These are phyloP conservation scores for Irpex sp. DNA, from an alignment of 1,284 basidiomycete genomes.

Conservation along the genomic window DNA sequence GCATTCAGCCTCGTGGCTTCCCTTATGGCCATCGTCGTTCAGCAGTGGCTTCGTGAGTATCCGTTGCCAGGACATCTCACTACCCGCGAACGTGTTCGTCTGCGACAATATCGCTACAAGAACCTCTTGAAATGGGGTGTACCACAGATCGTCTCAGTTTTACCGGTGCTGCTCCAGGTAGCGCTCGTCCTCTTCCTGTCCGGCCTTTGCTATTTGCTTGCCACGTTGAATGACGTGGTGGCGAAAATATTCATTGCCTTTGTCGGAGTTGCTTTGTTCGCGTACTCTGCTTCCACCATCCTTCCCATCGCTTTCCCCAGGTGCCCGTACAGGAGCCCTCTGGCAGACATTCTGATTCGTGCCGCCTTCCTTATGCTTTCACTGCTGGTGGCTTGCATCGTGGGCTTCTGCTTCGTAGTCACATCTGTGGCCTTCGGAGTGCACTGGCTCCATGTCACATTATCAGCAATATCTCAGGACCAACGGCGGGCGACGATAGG, in stretches of 20 bases:
- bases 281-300: neutral
- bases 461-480: no score
- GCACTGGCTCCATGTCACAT: no score
- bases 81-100: conserved; percentile 5
- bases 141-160: conserved; percentile 23
- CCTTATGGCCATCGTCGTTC: conserved; percentile 18
- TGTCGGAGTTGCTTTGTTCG: conserved; percentile 5
- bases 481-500: no score
- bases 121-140: conserved; percentile 25
- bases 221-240: conserved; percentile 22
- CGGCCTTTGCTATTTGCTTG: conserved; percentile 29
- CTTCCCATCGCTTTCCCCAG: conserved; percentile 3
- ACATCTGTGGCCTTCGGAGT: no score
- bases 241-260: conserved; percentile 19
- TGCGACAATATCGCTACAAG: conserved; percentile 27
- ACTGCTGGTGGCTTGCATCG: no score
- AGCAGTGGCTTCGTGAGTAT: conserved; percentile 17
- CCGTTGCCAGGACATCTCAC: conserved; percentile 8
- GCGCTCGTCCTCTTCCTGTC: conserved; percentile 29
- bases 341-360: neutral
- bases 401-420: no score
- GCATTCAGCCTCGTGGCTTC: conserved; percentile 15
- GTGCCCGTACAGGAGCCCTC: conserved; percentile 10
- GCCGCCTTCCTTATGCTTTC: neutral
- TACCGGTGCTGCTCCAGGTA: conserved; percentile 29